phyloP scores from a whole-genome alignment of 2,329 filamentous ascomycete genomes.

The Aureobasidium sp. region DNA sequence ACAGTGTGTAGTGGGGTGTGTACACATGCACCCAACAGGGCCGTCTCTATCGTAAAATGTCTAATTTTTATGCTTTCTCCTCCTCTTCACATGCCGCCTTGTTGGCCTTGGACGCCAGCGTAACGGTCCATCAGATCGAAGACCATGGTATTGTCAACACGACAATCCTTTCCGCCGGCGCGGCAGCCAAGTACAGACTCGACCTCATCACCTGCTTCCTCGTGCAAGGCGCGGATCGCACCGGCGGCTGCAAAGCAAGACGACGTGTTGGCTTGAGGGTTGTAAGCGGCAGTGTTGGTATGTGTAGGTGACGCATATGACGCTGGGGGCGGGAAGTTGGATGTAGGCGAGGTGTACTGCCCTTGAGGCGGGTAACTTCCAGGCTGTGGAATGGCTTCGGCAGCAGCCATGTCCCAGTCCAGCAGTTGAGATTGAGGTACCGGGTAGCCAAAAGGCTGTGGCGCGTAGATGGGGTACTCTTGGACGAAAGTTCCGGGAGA shows the following conservation, averaged over 20 bases:
- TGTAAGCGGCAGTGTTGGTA: neutral
- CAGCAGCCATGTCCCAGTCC: constrained; percentile 5
- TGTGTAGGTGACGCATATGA: neutral
- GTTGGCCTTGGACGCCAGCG: constrained; percentile 6
- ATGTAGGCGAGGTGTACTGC: neutral
- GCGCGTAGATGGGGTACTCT: neutral
- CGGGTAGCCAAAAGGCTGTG: neutral
- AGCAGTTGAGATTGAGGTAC: neutral
- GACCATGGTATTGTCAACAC: constrained; percentile 35
- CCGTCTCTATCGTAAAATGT: no score
- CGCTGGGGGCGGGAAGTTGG: neutral
- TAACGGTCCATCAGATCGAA: constrained; percentile 40
- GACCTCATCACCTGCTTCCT: constrained; percentile 29
- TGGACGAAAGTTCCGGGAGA: neutral
- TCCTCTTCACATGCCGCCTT: neutral
- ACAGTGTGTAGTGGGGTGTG: no score
- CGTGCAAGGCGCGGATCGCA: constrained; percentile 37
- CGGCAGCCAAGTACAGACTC: constrained; percentile 34
- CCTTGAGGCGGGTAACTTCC: neutral
- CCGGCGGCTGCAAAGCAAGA: constrained; percentile 36
- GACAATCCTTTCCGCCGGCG: constrained; percentile 29
- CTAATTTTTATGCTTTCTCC: no score
- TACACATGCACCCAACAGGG: no score
- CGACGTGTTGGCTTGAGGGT: constrained; percentile 14
- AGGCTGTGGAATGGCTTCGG: neutral